phyloP scores from a whole-genome alignment of 345 rosid genomes.

The Corymbia maculata region DNA sequence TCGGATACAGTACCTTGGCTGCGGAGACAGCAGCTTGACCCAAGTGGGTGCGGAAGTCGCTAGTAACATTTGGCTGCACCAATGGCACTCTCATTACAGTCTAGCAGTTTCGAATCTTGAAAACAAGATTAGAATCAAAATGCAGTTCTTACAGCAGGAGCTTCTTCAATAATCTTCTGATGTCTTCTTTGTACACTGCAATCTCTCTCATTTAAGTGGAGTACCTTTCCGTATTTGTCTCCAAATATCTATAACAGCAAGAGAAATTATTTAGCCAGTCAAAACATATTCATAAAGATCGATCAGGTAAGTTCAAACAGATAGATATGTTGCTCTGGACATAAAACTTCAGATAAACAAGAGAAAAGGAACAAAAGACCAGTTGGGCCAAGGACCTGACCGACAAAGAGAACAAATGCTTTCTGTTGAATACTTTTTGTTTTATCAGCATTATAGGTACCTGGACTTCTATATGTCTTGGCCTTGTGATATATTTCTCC shows the following conservation, averaged over 20 bases:
- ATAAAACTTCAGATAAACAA: neutral
- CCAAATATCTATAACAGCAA: slow-evolving; percentile 55
- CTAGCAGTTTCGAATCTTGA: slow-evolving; percentile 4
- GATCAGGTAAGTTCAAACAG: neutral
- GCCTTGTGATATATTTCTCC: slow-evolving; percentile 87
- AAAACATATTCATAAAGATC: neutral
- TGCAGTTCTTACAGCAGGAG: slow-evolving; percentile 78
- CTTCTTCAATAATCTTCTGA: slow-evolving; percentile 98
- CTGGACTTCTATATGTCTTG: slow-evolving; percentile 96
- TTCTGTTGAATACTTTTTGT: neutral
- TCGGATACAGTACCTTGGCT: slow-evolving; percentile 50
- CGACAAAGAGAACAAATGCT: neutral
- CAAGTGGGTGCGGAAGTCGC: slow-evolving; percentile 53
- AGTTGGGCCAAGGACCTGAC: neutral
- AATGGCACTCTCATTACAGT: slow-evolving; percentile 15
- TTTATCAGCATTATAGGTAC: slow-evolving; percentile 11
- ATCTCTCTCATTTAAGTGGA: slow-evolving; percentile 86
- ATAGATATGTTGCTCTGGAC: neutral
- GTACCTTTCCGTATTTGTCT: slow-evolving; percentile 69
- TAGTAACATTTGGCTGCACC: slow-evolving; percentile 75
- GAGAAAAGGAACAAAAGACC: neutral
- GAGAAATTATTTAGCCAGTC: neutral
- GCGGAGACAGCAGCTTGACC: slow-evolving; percentile 94
- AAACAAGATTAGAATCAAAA: slow-evolving; percentile 6
- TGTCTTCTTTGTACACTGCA: slow-evolving; percentile 97